Conservation (phyloP, 2,329 filamentous ascomycete species). For the Alternaria consortialis region DNA sequence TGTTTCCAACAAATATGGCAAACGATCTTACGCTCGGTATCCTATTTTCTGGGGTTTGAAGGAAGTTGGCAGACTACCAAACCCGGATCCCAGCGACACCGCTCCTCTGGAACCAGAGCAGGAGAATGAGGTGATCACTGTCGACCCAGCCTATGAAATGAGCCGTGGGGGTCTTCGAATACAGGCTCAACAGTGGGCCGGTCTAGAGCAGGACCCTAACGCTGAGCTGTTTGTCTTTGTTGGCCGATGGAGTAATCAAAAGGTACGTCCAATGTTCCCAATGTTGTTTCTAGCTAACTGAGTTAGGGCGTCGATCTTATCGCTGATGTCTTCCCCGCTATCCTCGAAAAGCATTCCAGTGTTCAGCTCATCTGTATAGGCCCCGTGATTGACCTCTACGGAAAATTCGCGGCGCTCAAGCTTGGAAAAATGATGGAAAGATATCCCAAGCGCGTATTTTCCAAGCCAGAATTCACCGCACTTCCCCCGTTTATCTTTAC, state of each 20-base stretch:
- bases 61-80: conserved; percentile 68
- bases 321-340: background rate
- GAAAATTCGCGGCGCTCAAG: background rate
- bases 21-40: conserved; percentile 71
- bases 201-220: background rate
- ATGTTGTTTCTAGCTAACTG: background rate
- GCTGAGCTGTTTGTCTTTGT: background rate
- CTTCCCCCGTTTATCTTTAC: background rate
- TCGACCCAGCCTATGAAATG: background rate
- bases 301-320: background rate
- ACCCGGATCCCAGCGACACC: conserved; percentile 72
- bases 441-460: background rate
- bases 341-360: background rate
- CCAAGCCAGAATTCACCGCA: background rate
- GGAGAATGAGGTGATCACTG: background rate
- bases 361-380: background rate
- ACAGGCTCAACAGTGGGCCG: background rate
- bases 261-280: background rate
- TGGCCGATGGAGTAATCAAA: background rate
- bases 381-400: background rate
- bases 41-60: conserved; percentile 74
- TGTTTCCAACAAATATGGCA: conserved; percentile 66
- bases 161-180: background rate
- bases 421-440: background rate
- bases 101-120: conserved; percentile 64